These are phyloP conservation scores for Tuber brumale DNA, from an alignment of 495 filamentous ascomycete genomes.

Conservation along the genomic window DNA sequence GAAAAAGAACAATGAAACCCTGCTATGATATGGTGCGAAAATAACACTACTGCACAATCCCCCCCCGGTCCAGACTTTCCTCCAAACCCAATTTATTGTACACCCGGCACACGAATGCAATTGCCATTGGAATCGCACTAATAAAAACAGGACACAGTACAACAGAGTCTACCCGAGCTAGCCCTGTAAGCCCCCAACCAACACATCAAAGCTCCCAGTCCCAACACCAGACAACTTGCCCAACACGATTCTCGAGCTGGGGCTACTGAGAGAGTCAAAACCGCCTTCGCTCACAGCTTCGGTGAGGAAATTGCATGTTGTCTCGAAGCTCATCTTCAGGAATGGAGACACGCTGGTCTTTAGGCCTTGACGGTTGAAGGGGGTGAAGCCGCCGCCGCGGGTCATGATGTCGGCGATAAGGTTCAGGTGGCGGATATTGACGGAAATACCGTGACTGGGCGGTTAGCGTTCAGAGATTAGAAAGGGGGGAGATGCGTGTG, in stretches of 20 bases:
- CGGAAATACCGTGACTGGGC: constrained; percentile 76
- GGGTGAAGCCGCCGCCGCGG: constrained; percentile 70
- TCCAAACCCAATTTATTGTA: too few relatives aligned
- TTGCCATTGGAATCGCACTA: neutral
- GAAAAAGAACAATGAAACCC: neutral
- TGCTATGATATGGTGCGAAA: neutral
- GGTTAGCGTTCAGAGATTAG: neutral
- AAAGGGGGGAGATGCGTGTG: neutral
- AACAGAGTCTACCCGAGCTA: neutral
- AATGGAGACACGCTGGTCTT: constrained; percentile 78
- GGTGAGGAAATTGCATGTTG: constrained; percentile 83
- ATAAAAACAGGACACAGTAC: neutral
- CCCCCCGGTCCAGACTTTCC: too few relatives aligned
- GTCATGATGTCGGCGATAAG: constrained; percentile 98
- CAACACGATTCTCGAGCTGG: constrained; percentile 80
- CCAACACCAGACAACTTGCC: constrained; percentile 75
- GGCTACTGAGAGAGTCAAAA: constrained; percentile 77
- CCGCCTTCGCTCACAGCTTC: constrained; percentile 86
- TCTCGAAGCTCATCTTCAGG: constrained; percentile 98
- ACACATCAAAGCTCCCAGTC: constrained; percentile 85
- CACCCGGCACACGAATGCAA: neutral
- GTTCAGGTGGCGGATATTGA: constrained; percentile 88
- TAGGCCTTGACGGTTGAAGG: constrained; percentile 86
- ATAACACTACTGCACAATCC: too few relatives aligned
- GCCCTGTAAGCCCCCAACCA: constrained; percentile 50